Percentiles rank a stretch among this genome's conserved stretches.
These are phyloP conservation scores for Curvularia sp. DNA, from an alignment of 2,329 filamentous ascomycete genomes.

Conservation along the genomic window DNA sequence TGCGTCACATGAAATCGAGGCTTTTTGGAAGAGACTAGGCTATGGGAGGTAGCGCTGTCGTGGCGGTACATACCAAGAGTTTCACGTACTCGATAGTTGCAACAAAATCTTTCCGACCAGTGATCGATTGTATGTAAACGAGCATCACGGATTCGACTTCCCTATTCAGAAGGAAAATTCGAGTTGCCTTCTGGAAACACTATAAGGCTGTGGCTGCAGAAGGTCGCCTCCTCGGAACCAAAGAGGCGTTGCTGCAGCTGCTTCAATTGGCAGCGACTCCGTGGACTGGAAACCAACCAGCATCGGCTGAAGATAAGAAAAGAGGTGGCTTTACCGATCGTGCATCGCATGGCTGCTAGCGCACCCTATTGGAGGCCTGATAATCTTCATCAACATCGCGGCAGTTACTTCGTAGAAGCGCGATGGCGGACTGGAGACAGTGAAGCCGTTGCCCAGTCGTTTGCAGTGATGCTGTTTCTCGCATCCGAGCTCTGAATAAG, in stretches of 20 bases:
- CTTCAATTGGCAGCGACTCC: not conserved
- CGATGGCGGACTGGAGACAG: not conserved
- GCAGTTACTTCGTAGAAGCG: not conserved
- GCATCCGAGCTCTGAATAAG: not conserved
- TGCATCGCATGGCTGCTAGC: not conserved
- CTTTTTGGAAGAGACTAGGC: slow-evolving; percentile 25
- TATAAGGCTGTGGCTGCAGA: too few relatives aligned
- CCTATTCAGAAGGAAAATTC: not conserved
- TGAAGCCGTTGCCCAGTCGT: not conserved
- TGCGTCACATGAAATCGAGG: slow-evolving; percentile 32
- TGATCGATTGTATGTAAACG: not conserved
- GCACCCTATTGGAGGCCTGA: not conserved
- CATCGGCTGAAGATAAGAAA: not conserved
- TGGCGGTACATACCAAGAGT: not conserved
- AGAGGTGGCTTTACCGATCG: slow-evolving; percentile 1
- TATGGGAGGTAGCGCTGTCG: not conserved
- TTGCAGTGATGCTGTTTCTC: not conserved
- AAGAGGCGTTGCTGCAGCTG: not conserved
- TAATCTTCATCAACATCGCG: not conserved
- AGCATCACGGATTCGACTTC: not conserved
- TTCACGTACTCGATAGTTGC: not conserved
- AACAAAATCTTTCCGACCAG: not conserved
- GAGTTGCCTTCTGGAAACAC: not conserved
- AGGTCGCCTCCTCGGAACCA: not conserved
- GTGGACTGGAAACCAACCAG: not conserved